These are phyloP conservation scores for Musa schizocarpa DNA, from an alignment of 176 grass and related monocot genomes.

Conservation along the genomic window DNA sequence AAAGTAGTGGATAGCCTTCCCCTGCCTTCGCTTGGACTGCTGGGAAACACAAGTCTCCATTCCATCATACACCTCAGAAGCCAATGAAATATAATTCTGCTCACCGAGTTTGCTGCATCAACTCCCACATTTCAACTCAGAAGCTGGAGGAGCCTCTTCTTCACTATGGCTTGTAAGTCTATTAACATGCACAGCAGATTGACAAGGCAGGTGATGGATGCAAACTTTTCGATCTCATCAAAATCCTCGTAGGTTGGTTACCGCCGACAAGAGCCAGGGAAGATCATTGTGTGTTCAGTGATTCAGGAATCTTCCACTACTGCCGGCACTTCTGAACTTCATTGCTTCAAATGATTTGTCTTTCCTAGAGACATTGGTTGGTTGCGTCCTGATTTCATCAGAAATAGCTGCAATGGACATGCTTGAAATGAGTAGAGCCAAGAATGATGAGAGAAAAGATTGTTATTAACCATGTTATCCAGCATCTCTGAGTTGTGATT, in stretches of 20 bases:
- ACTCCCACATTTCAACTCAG: too few relatives aligned
- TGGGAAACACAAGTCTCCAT: not conserved
- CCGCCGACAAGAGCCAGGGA: not conserved
- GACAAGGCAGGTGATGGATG: not conserved
- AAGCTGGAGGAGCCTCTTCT: not conserved
- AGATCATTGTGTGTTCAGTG: not conserved
- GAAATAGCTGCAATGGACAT: too few relatives aligned
- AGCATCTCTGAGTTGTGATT: too few relatives aligned
- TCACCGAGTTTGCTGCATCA: too few relatives aligned
- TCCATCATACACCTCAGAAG: not conserved
- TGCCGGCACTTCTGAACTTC: not conserved
- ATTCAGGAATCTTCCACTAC: slow-evolving; percentile 1
- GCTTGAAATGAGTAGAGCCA: too few relatives aligned
- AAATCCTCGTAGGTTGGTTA: not conserved
- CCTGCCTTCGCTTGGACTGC: not conserved
- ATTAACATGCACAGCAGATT: not conserved
- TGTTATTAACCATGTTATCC: too few relatives aligned
- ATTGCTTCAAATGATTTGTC: not conserved
- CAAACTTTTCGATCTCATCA: not conserved
- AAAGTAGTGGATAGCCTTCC: not conserved
- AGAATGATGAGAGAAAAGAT: too few relatives aligned
- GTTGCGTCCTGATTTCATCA: too few relatives aligned
- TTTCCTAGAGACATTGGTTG: too few relatives aligned
- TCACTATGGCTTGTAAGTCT: not conserved
- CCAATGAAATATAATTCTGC: too few relatives aligned